Evolutionary conservation across 139 green algal genomes (phyloP).

Genomic region (Chlamydomonas asymmetrica): DNA sequence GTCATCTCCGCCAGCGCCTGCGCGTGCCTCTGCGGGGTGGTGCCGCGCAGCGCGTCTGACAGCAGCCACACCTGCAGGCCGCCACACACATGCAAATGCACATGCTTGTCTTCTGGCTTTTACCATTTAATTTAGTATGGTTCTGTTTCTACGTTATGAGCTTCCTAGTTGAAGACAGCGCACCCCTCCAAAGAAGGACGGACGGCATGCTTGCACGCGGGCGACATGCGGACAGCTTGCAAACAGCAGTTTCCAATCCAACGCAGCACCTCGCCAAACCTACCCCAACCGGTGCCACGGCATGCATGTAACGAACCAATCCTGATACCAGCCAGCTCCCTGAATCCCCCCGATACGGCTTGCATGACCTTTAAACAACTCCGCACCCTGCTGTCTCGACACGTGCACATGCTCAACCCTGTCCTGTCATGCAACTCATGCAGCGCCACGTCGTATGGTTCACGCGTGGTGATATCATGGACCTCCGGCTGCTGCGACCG

Average conservation of each 20-base stretch:
- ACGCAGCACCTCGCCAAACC: not conserved
- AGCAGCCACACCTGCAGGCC: conserved; percentile 17
- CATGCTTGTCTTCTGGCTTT: too few relatives aligned
- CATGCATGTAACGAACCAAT: too few relatives aligned
- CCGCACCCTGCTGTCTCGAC: not conserved
- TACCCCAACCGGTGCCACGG: too few relatives aligned
- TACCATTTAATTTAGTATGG: not conserved
- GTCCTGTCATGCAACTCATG: not conserved
- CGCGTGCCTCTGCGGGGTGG: conserved; percentile 10
- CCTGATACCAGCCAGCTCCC: too few relatives aligned
- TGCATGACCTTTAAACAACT: not conserved
- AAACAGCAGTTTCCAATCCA: not conserved
- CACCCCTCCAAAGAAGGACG: too few relatives aligned
- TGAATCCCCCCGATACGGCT: not conserved
- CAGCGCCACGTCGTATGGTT: not conserved
- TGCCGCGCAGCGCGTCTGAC: conserved; percentile 1
- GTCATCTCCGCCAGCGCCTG: conserved; percentile 12
- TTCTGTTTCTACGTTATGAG: too few relatives aligned
- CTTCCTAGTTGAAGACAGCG: too few relatives aligned
- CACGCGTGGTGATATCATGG: not conserved
- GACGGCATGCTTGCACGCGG: not conserved
- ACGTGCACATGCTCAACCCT: not conserved
- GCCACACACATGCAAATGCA: not conserved
- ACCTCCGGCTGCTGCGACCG: not conserved
- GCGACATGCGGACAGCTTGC: not conserved